These are phyloP conservation scores for Fusarium graminum DNA, from an alignment of 2,329 filamentous ascomycete genomes.

Conservation along the genomic window DNA sequence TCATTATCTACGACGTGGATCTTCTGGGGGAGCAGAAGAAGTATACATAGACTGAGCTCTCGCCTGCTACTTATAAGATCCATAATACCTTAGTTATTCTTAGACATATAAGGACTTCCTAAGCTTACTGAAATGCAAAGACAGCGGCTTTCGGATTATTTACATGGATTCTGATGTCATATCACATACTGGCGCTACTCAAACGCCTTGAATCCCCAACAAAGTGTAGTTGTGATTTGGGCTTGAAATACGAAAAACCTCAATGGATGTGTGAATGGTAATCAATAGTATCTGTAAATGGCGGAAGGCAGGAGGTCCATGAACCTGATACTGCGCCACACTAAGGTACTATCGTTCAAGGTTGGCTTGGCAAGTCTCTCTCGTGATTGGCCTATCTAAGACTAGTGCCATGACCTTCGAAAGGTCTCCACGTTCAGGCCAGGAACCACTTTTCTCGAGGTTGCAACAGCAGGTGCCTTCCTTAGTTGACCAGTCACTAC, in stretches of 20 bases:
- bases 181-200: too few relatives aligned
- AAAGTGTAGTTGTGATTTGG: too few relatives aligned
- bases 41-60: not conserved
- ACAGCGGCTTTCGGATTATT: too few relatives aligned
- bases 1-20: not conserved
- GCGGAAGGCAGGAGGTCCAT: not conserved
- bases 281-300: too few relatives aligned
- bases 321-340: not conserved
- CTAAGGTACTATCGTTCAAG: not conserved
- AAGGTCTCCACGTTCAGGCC: constrained; percentile 20
- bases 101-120: too few relatives aligned
- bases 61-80: too few relatives aligned
- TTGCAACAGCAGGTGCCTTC: constrained; percentile 34
- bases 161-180: too few relatives aligned
- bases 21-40: not conserved
- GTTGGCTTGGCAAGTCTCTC: not conserved
- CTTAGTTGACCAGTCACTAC: constrained; percentile 29
- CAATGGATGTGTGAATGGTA: too few relatives aligned
- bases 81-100: too few relatives aligned
- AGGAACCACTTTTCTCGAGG: constrained; percentile 31
- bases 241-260: too few relatives aligned
- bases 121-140: too few relatives aligned
- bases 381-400: constrained; percentile 12
- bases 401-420: constrained; percentile 20
- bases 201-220: too few relatives aligned